Evolutionary conservation across 192 early-diverging fungal genomes (phyloP).

Genomic region (Umbelopsis sp.): DNA sequence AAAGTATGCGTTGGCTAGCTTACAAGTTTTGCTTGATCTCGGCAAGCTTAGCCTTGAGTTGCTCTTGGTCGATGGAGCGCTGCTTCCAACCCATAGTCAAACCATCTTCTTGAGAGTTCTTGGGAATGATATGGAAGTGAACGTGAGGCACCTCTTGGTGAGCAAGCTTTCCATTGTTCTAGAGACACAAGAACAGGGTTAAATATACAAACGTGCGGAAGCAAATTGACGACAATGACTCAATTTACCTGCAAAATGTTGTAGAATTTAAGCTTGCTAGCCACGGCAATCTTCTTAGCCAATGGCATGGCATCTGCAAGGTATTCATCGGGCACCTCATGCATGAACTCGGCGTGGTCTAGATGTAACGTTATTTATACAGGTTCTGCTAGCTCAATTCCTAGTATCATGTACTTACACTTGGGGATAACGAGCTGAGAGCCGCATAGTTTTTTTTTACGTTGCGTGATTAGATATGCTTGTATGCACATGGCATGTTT

Average conservation of each 20-base stretch:
- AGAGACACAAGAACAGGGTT: constrained; percentile 1
- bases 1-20: not conserved
- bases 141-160: constrained; percentile 86
- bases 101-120: constrained; percentile 68
- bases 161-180: constrained; percentile 60
- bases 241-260: constrained; percentile 85
- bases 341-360: constrained; percentile 87
- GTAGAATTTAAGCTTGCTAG: constrained; percentile 74
- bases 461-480: too few relatives aligned
- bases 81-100: constrained; percentile 72
- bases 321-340: constrained; percentile 84
- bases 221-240: not conserved
- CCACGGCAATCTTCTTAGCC: constrained; percentile 88
- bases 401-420: constrained; percentile 46
- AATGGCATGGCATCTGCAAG: constrained; percentile 83
- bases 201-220: not conserved
- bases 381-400: constrained; percentile 1
- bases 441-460: too few relatives aligned
- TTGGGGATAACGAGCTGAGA: constrained; percentile 72
- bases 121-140: constrained; percentile 93
- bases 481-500: not conserved
- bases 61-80: constrained; percentile 26
- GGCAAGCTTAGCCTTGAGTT: constrained; percentile 23
- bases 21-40: constrained; percentile 39
- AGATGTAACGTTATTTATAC: not conserved